Evolutionary conservation across 345 rosid genomes (phyloP).

Genomic region (Laguncularia racemosa): DNA sequence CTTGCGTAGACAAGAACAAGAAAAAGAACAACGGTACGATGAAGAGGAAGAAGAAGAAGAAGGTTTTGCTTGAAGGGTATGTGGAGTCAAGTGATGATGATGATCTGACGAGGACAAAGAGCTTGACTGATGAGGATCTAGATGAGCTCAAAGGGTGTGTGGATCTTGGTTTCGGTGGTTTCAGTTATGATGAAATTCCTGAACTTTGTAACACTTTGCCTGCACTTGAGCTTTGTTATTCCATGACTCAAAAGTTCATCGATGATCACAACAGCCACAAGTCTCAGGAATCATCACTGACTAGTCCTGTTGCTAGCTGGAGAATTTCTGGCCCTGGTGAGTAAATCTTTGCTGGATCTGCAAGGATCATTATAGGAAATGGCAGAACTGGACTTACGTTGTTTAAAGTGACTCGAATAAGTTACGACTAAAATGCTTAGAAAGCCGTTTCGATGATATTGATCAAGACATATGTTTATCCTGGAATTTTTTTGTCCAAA

Average conservation of each 20-base stretch:
- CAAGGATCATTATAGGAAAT: no score
- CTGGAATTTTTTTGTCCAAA: no score
- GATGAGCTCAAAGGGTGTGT: slow-evolving; percentile 91
- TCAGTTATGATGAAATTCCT: slow-evolving; percentile 90
- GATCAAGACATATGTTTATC: no score
- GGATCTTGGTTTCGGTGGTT: slow-evolving; percentile 87
- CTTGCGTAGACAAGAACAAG: slow-evolving; percentile 7
- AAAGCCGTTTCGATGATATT: no score
- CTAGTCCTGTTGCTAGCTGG: slow-evolving; percentile 77
- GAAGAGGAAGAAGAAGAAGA: slow-evolving; percentile 59
- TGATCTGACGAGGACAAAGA: slow-evolving; percentile 74
- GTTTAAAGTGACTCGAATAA: no score
- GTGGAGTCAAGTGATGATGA: slow-evolving; percentile 47
- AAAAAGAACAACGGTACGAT: slow-evolving; percentile 4
- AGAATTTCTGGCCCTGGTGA: slow-evolving; percentile 95
- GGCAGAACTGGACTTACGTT: no score
- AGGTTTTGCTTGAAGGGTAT: slow-evolving; percentile 81
- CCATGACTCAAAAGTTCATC: slow-evolving; percentile 83
- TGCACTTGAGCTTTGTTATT: slow-evolving; percentile 96
- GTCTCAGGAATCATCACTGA: slow-evolving; percentile 33
- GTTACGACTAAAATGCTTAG: no score
- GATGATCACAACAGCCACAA: slow-evolving; percentile 33
- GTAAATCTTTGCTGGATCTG: neutral
- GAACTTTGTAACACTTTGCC: slow-evolving; percentile 98
- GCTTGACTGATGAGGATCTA: slow-evolving; percentile 89